phyloP scores from a whole-genome alignment of 2,329 filamentous ascomycete genomes.

The Atkinsonella texensis region DNA sequence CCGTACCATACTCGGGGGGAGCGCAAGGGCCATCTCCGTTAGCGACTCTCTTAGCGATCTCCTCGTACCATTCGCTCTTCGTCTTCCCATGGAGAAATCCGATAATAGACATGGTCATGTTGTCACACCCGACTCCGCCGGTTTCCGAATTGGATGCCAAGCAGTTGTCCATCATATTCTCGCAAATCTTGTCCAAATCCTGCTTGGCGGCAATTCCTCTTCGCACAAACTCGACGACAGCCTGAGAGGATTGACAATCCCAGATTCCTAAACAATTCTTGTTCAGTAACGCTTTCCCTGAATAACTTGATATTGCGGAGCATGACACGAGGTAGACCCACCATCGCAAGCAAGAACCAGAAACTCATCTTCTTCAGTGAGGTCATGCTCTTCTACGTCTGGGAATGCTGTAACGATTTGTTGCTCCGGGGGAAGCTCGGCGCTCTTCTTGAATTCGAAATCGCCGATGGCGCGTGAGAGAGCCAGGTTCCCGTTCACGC shows the following conservation, averaged over 20 bases:
- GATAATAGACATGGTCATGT: conserved; percentile 96
- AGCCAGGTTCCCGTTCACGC: conserved; percentile 95
- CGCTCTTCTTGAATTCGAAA: conserved; percentile 99
- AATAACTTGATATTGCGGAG: background rate
- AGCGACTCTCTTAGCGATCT: conserved; percentile 85
- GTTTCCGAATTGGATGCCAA: conserved; percentile 96
- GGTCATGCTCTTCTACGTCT: conserved; percentile 82
- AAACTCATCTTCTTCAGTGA: conserved; percentile 91
- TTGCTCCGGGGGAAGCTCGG: conserved; percentile 91
- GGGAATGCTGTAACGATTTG: conserved; percentile 97
- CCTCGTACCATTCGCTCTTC: conserved; percentile 97
- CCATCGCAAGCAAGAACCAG: conserved; percentile 86
- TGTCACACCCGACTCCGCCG: conserved; percentile 94
- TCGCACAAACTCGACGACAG: conserved; percentile 91
- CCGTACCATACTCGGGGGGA: conserved; percentile 97
- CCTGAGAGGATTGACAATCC: conserved; percentile 98
- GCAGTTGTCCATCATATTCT: conserved; percentile 99
- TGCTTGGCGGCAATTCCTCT: conserved; percentile 95
- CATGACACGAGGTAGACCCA: conserved; percentile 31
- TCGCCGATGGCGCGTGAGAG: conserved; percentile 95
- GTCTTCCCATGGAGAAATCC: conserved; percentile 82
- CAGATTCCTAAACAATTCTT: conserved; percentile 63
- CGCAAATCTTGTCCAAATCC: conserved; percentile 86
- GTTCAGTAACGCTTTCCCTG: background rate
- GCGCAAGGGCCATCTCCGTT: conserved; percentile 96